phyloP scores from a whole-genome alignment of 495 filamentous ascomycete genomes.

The Penicillium egyptiacum region DNA sequence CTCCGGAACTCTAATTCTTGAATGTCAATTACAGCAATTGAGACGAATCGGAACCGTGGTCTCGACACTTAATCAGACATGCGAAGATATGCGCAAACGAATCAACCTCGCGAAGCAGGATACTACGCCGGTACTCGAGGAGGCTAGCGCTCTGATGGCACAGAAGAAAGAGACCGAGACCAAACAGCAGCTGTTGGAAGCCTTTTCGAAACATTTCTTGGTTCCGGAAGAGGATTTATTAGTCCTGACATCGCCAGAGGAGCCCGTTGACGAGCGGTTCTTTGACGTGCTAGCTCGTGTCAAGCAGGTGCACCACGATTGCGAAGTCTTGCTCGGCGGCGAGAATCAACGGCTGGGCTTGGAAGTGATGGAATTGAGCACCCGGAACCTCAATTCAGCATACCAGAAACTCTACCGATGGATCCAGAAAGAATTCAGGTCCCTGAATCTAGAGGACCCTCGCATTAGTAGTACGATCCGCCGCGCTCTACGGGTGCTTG shows the following conservation, averaged over 20 bases:
- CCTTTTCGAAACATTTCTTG: conserved; percentile 82
- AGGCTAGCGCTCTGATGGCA: conserved; percentile 69
- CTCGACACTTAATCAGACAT: conserved; percentile 72
- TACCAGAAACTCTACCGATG: conserved; percentile 95
- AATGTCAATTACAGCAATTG: conserved; percentile 63
- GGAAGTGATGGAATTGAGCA: conserved; percentile 88
- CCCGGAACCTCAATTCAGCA: conserved; percentile 79
- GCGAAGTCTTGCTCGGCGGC: conserved; percentile 81
- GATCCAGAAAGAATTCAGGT: conserved; percentile 92
- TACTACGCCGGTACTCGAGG: conserved; percentile 73
- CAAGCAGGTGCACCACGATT: conserved; percentile 85
- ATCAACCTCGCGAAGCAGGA: conserved; percentile 72
- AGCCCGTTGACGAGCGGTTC: conserved; percentile 82
- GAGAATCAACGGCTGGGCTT: conserved; percentile 84
- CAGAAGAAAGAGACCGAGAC: conserved; percentile 76
- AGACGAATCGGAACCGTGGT: conserved; percentile 80
- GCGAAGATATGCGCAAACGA: conserved; percentile 76
- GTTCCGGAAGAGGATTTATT: conserved; percentile 76
- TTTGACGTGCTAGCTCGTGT: conserved; percentile 77
- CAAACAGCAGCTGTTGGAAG: conserved; percentile 81
- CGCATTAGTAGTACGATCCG: conserved; percentile 86
- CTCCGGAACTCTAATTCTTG: conserved; percentile 14
- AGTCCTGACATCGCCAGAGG: conserved; percentile 68
- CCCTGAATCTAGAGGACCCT: conserved; percentile 89
- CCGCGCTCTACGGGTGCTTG: conserved; percentile 79